Evolutionary conservation across 768 basidiomycete genomes (phyloP).

Genomic region (Dioszegia crocea): DNA sequence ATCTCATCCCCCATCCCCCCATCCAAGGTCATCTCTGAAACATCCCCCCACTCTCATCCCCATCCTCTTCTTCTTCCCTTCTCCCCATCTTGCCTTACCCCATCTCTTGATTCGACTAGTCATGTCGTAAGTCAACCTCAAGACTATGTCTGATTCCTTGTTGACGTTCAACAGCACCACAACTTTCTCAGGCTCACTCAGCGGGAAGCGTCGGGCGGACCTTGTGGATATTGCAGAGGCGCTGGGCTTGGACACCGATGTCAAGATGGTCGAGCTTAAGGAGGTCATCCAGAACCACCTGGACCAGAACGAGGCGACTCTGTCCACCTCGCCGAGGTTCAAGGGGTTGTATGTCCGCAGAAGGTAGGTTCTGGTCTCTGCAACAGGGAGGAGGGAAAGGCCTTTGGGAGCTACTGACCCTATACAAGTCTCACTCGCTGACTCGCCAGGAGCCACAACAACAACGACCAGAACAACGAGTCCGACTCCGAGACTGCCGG

Average conservation of each 20-base stretch:
- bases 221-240: conserved; percentile 38
- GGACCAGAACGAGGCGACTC: conserved; percentile 27
- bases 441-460: not conserved
- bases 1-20: not conserved
- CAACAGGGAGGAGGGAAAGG: too few relatives aligned
- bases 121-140: not conserved
- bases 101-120: not conserved
- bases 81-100: not conserved
- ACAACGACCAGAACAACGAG: conserved; percentile 1
- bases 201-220: conserved; percentile 33
- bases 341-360: conserved; percentile 37
- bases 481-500: conserved; percentile 11
- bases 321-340: conserved; percentile 26
- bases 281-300: conserved; percentile 33
- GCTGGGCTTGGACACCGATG: conserved; percentile 25
- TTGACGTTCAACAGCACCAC: not conserved
- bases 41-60: not conserved
- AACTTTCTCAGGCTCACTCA: conserved; percentile 25
- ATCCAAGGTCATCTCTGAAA: not conserved
- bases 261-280: conserved; percentile 19
- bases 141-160: not conserved
- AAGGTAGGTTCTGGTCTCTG: not conserved
- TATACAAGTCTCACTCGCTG: not conserved
- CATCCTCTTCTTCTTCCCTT: not conserved
- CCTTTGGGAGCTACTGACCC: too few relatives aligned